Evolutionary conservation across 78 protist genomes (phyloP).

Genomic region (Dictyostelium firmibasis): DNA sequence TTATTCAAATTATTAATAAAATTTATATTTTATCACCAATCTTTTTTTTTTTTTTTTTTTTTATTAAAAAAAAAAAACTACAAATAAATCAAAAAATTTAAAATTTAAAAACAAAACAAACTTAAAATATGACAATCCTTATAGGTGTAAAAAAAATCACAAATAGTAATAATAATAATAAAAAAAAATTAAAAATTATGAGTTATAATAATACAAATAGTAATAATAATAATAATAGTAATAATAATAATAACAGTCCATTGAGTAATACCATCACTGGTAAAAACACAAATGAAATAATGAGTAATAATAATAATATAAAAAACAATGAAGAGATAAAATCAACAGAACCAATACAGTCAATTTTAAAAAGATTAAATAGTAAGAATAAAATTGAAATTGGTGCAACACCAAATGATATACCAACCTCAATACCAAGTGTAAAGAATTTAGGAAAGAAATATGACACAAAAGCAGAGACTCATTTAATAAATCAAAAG

Average conservation of each 20-base stretch:
- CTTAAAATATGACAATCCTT: not conserved
- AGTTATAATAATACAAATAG: not conserved
- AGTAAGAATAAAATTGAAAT: not conserved
- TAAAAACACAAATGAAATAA: not conserved
- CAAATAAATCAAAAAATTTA: no score
- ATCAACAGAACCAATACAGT: not conserved
- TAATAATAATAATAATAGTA: not conserved
- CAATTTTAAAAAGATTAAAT: not conserved
- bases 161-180: not conserved
- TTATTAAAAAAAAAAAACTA: no score
- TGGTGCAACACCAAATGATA: constrained; percentile 5
- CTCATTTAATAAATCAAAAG: constrained; percentile 24
- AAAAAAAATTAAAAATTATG: not conserved
- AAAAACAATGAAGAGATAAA: not conserved
- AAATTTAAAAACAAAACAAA: not conserved
- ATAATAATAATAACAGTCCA: not conserved
- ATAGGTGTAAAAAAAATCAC: not conserved
- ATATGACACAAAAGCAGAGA: constrained; percentile 8
- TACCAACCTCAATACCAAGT: constrained; percentile 21
- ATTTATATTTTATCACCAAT: not conserved
- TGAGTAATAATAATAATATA: not conserved
- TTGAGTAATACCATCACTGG: not conserved
- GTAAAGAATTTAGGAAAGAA: constrained; percentile 46
- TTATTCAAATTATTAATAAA: not conserved
- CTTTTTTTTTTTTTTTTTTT: no score